Conservation (phyloP, 2,329 filamentous ascomycete species). For the Aspergillus pseudoglaucus region DNA sequence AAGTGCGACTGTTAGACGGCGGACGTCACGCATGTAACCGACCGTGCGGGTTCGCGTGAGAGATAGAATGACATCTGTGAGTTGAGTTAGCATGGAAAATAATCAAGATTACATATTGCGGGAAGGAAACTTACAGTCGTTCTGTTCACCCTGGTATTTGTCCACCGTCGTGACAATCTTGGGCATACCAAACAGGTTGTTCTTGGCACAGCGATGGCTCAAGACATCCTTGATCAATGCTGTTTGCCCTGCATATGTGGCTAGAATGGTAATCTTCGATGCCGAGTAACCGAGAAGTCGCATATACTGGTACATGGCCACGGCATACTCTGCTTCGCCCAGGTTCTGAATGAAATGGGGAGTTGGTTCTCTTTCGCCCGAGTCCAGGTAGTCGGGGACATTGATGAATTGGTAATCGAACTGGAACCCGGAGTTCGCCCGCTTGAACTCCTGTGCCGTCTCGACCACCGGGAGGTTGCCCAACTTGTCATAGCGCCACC, state of each 20-base stretch:
- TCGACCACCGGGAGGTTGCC: conserved; percentile 72
- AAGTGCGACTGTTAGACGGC: conserved; percentile 87
- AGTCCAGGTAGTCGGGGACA: conserved; percentile 85
- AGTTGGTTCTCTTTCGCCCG: conserved; percentile 79
- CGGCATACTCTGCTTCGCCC: conserved; percentile 93
- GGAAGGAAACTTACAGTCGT: conserved; percentile 72
- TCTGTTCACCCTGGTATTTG: conserved; percentile 98
- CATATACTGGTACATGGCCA: conserved; percentile 97
- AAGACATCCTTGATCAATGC: conserved; percentile 85
- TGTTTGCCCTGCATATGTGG: conserved; percentile 87
- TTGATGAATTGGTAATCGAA: conserved; percentile 97
- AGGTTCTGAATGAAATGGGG: conserved; percentile 96
- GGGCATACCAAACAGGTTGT: conserved; percentile 79
- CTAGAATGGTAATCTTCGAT: conserved; percentile 74
- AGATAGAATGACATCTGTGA: conserved; percentile 79
- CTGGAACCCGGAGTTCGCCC: conserved; percentile 83
- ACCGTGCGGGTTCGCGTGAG: conserved; percentile 82
- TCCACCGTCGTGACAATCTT: conserved; percentile 90
- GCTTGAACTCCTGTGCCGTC: conserved; percentile 62
- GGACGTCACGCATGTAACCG: conserved; percentile 88
- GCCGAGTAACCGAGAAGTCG: conserved; percentile 87
- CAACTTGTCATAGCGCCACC: conserved; percentile 81
- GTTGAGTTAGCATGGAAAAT: background rate
- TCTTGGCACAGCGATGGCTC: conserved; percentile 72
- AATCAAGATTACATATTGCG: conserved; percentile 3